Percentiles rank a stretch among this genome's conserved stretches.
Evolutionary conservation across 495 filamentous ascomycete species (phyloP).

Genomic region (Parathielavia appendiculata): DNA sequence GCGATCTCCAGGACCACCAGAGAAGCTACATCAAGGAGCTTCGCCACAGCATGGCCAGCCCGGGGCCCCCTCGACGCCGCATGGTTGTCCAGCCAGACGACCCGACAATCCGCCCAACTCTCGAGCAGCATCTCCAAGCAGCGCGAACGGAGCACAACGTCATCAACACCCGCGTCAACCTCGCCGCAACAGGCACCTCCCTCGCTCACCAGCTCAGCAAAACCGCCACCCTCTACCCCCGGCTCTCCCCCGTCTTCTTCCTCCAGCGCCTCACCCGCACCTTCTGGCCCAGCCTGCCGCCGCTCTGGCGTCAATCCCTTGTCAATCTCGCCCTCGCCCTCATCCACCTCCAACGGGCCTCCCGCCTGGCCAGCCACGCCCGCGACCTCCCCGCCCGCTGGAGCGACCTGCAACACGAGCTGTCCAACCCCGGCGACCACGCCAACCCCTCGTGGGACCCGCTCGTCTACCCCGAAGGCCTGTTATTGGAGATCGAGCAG

Average conservation of each 20-base stretch:
- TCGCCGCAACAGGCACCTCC: constrained; percentile 1
- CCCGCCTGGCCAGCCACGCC: constrained; percentile 28
- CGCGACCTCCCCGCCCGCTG: constrained; percentile 17
- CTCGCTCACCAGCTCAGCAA: constrained; percentile 6
- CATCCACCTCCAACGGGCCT: constrained; percentile 34
- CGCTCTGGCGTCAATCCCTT: constrained; percentile 31
- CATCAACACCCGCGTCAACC: background rate
- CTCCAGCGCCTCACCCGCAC: constrained; percentile 31
- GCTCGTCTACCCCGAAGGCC: constrained; percentile 46
- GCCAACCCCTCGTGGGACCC: constrained; percentile 45
- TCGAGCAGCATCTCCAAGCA: background rate
- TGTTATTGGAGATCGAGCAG: constrained; percentile 63
- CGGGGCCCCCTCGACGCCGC: background rate
- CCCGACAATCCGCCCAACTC: background rate
- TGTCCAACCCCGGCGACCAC: constrained; percentile 47
- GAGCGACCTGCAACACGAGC: constrained; percentile 44
- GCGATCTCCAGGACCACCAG: constrained; percentile 9
- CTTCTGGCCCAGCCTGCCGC: constrained; percentile 22
- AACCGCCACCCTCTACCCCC: constrained; percentile 19
- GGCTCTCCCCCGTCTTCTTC: constrained; percentile 35
- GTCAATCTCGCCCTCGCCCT: constrained; percentile 36
- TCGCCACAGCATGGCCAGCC: background rate
- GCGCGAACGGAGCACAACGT: background rate
- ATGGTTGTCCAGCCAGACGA: background rate
- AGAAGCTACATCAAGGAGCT: background rate